A percentile compares a stretch with the other conserved stretches of the same genome.
These are phyloP conservation scores for Mycena sanguinolenta DNA, from an alignment of 768 basidiomycete genomes.

Conservation along the genomic window DNA sequence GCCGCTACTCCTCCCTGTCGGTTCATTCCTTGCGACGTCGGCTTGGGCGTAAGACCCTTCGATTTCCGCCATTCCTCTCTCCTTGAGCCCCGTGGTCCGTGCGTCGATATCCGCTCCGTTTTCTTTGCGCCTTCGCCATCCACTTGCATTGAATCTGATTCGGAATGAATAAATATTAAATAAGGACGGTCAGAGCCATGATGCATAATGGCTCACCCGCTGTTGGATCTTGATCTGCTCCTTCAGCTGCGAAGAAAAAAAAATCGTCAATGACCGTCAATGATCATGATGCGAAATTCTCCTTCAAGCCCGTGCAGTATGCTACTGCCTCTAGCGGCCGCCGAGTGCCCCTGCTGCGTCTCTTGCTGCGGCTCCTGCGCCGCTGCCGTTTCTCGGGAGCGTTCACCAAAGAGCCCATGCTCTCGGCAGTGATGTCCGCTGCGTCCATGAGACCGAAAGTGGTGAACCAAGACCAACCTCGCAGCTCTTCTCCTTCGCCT, in stretches of 20 bases:
- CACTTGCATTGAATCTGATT: conserved; percentile 69
- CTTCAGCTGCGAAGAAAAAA: conserved; percentile 51
- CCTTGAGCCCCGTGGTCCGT: conserved; percentile 82
- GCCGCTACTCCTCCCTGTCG: conserved; percentile 74
- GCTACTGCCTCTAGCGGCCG: background rate
- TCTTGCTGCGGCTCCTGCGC: conserved; percentile 27
- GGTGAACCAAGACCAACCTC: conserved; percentile 80
- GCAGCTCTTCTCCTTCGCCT: conserved; percentile 52
- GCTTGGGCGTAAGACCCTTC: conserved; percentile 75
- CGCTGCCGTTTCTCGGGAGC: conserved; percentile 22
- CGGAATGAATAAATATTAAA: conserved; percentile 36
- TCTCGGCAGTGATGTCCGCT: conserved; percentile 66
- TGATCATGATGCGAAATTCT: conserved; percentile 48
- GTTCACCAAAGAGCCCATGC: conserved; percentile 53
- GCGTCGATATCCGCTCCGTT: conserved; percentile 72
- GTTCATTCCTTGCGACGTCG: conserved; percentile 69
- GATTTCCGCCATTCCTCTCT: conserved; percentile 87
- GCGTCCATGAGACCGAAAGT: conserved; percentile 72
- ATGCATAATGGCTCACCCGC: conserved; percentile 48
- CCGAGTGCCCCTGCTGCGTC: conserved; percentile 22
- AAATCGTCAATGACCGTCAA: conserved; percentile 56
- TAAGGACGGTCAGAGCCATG: conserved; percentile 1
- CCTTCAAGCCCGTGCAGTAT: conserved; percentile 25
- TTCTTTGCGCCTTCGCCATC: conserved; percentile 54
- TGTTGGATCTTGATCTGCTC: conserved; percentile 40